Percentiles rank a stretch among this genome's conserved stretches.
These are phyloP conservation scores for Chlamydomonas eustigma DNA, from an alignment of 139 green algal genomes.

Conservation along the genomic window DNA sequence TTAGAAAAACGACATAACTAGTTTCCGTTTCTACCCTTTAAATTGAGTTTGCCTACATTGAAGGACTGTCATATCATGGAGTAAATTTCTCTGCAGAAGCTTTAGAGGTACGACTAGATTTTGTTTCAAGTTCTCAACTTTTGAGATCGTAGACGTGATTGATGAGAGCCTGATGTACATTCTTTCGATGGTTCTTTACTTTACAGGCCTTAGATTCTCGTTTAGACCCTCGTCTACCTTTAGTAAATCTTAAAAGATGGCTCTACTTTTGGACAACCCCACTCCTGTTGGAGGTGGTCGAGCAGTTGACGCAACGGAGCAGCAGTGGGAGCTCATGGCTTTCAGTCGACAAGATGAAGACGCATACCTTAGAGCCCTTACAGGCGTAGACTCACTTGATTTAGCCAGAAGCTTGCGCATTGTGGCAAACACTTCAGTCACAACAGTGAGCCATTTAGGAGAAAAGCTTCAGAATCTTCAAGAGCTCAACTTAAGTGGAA, in stretches of 20 bases:
- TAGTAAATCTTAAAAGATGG: not conserved
- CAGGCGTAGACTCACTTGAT: constrained; percentile 26
- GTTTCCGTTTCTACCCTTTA: too few species aligned
- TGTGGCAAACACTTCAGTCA: constrained; percentile 26
- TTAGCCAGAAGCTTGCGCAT: constrained; percentile 17
- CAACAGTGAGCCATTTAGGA: constrained; percentile 37
- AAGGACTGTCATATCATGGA: too few species aligned
- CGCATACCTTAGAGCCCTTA: constrained; percentile 30
- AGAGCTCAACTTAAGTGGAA: constrained; percentile 50
- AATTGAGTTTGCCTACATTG: too few species aligned
- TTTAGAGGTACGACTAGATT: too few species aligned
- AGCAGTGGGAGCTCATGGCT: constrained; percentile 17
- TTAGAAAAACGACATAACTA: too few species aligned
- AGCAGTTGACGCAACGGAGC: not conserved
- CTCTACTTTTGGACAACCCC: not conserved
- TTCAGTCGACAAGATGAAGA: constrained; percentile 23
- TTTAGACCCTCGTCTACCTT: too few species aligned
- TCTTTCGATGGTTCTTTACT: too few species aligned
- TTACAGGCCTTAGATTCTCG: too few species aligned
- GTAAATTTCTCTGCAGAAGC: too few species aligned
- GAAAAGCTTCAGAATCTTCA: constrained; percentile 30
- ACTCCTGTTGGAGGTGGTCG: not conserved
- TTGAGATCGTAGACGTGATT: too few species aligned
- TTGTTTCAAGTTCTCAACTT: too few species aligned
- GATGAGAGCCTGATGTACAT: too few species aligned